Evolutionary conservation across 192 early-diverging fungal genomes (phyloP).

Genomic region (Geranomyces michiganensis): DNA sequence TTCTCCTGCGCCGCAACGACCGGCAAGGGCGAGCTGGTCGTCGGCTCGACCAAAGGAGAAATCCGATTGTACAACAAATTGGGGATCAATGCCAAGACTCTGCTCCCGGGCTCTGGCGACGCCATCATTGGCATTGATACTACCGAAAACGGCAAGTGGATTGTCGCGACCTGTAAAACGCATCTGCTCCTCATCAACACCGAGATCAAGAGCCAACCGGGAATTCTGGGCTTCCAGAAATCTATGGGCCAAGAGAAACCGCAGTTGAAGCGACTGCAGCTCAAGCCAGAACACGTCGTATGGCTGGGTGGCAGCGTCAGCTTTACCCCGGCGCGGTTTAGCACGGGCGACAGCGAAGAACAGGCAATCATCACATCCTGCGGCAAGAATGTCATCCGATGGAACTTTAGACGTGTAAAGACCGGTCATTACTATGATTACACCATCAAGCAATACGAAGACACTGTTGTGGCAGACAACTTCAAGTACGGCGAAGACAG

Average conservation of each 20-base stretch:
- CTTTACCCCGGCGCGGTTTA: slow-evolving; percentile 91
- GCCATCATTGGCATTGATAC: slow-evolving; percentile 89
- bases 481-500: slow-evolving; percentile 83
- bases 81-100: slow-evolving; percentile 82
- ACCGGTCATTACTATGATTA: slow-evolving; percentile 78
- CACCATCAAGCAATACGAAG: slow-evolving; percentile 83
- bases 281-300: slow-evolving; percentile 87
- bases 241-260: slow-evolving; percentile 67
- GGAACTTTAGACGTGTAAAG: slow-evolving; percentile 87
- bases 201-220: slow-evolving; percentile 40
- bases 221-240: slow-evolving; percentile 61
- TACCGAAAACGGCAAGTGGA: slow-evolving; percentile 78
- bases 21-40: slow-evolving; percentile 75
- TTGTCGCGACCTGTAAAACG: slow-evolving; percentile 86
- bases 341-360: slow-evolving; percentile 77
- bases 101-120: slow-evolving; percentile 84
- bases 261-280: slow-evolving; percentile 70
- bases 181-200: slow-evolving; percentile 86
- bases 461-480: slow-evolving; percentile 86
- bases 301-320: slow-evolving; percentile 67
- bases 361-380: slow-evolving; percentile 86
- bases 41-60: slow-evolving; percentile 85
- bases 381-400: slow-evolving; percentile 87
- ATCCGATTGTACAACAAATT: slow-evolving; percentile 83
- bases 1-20: slow-evolving; percentile 79